Conservation (phyloP, 2,329 filamentous ascomycete species). For the Berkeleyomyces basicola region DNA sequence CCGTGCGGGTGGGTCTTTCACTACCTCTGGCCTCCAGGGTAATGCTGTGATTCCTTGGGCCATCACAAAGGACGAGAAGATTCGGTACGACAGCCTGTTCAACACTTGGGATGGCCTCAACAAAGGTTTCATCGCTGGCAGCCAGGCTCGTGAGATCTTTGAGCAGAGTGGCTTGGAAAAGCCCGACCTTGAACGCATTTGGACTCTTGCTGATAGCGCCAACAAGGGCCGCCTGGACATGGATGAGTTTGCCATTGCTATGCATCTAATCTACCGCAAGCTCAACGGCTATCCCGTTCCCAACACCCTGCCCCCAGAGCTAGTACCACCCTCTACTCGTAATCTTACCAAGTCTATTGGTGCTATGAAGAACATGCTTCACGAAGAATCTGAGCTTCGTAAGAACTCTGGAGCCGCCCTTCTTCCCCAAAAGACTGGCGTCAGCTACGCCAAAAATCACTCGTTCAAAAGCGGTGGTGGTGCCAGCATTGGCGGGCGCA, state of each 20-base stretch:
- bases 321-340: conserved; percentile 84
- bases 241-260: conserved; percentile 94
- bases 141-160: conserved; percentile 91
- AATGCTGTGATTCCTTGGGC: conserved; percentile 97
- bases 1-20: conserved; percentile 67
- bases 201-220: conserved; percentile 85
- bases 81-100: conserved; percentile 87
- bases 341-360: conserved; percentile 89
- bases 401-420: conserved; percentile 82
- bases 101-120: conserved; percentile 89
- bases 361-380: conserved; percentile 76
- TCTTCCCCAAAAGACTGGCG: conserved; percentile 89
- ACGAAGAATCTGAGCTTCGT: conserved; percentile 73
- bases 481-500: conserved; percentile 45
- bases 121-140: conserved; percentile 82
- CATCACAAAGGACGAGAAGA: conserved; percentile 97
- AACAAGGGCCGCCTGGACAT: conserved; percentile 90
- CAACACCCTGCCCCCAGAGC: conserved; percentile 70
- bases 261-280: conserved; percentile 97
- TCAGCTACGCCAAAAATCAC: conserved; percentile 91
- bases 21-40: conserved; percentile 71
- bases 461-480: conserved; percentile 54
- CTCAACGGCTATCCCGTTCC: conserved; percentile 91
- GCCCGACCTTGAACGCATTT: conserved; percentile 75
- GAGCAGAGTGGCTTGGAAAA: conserved; percentile 90